Percentiles rank a stretch among this genome's conserved stretches.
Evolutionary conservation across 2,329 filamentous ascomycete genomes (phyloP).

Genomic region (Cercospora zeae-maydis): DNA sequence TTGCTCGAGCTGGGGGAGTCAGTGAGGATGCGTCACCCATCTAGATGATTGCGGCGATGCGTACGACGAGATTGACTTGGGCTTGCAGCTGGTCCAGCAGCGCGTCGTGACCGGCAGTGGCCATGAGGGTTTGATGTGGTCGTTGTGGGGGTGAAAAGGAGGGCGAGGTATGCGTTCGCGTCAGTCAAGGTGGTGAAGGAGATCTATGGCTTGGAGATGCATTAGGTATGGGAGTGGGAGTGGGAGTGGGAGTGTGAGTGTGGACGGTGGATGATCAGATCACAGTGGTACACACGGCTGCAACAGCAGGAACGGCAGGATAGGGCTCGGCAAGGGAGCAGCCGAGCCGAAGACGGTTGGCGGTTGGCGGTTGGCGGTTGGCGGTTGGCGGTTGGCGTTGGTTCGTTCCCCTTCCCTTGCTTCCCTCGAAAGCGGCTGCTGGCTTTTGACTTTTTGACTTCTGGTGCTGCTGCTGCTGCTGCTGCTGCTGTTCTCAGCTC

Average conservation of each 20-base stretch:
- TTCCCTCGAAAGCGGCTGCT: neutral
- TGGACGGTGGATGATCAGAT: neutral
- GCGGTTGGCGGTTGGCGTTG: too few relatives aligned
- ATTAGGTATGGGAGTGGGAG: too few relatives aligned
- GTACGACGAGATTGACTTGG: constrained; percentile 48
- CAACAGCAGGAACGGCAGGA: neutral
- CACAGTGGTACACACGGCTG: neutral
- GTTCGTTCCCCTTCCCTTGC: neutral
- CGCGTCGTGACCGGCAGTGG: constrained; percentile 19
- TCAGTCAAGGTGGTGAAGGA: neutral
- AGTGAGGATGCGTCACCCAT: neutral
- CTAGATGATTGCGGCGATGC: constrained; percentile 21
- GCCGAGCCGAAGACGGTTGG: neutral
- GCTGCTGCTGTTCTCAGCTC: neutral
- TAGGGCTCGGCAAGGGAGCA: constrained; percentile 1
- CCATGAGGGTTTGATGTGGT: constrained; percentile 12
- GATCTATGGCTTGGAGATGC: neutral
- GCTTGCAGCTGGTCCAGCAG: constrained; percentile 46
- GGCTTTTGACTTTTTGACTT: neutral
- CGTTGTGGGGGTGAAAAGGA: neutral
- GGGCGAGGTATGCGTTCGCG: neutral
- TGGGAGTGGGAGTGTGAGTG: too few relatives aligned
- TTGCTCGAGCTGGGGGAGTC: constrained; percentile 39
- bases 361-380: too few relatives aligned
- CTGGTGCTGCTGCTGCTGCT: neutral